A percentile compares a stretch with the other conserved stretches of the same genome.
phyloP scores from a whole-genome alignment of 176 grass and related monocot genomes.

The Aegilops sharonensis region DNA sequence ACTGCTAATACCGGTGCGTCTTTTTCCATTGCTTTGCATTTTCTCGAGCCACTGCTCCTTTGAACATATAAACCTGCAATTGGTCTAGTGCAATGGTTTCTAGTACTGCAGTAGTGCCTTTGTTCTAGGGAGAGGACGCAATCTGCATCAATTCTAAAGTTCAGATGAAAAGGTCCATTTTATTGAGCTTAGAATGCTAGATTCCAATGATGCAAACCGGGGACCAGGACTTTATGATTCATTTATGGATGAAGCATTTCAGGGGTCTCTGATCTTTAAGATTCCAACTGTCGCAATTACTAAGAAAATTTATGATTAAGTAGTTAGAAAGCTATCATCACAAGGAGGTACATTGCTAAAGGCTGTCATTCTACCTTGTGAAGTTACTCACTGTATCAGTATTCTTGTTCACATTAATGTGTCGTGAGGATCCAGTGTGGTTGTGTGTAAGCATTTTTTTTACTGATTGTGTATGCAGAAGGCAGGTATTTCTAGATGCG shows the following conservation, averaged over 20 bases:
- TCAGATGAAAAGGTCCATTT: background rate
- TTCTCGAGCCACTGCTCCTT: background rate
- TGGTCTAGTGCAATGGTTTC: background rate
- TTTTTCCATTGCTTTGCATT: background rate
- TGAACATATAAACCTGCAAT: background rate
- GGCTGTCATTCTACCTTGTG: background rate
- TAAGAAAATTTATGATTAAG: background rate
- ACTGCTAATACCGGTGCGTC: slow-evolving; percentile 75
- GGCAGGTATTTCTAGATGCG: background rate
- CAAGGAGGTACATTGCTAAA: background rate
- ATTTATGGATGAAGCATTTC: background rate
- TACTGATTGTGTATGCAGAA: background rate
- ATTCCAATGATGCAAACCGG: background rate
- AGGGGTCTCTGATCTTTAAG: background rate
- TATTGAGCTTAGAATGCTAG: background rate
- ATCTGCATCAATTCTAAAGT: background rate
- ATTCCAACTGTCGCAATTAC: background rate
- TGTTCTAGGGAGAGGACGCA: background rate
- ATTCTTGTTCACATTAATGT: background rate
- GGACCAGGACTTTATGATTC: background rate
- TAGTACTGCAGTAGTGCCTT: background rate
- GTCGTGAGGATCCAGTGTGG: background rate
- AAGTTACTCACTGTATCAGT: background rate
- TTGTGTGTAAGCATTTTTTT: background rate
- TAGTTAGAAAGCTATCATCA: background rate